Percentiles rank a stretch among this genome's conserved stretches.
These are phyloP conservation scores for Trypanosoma brucei DNA, from an alignment of 208 protist genomes.

Conservation along the genomic window DNA sequence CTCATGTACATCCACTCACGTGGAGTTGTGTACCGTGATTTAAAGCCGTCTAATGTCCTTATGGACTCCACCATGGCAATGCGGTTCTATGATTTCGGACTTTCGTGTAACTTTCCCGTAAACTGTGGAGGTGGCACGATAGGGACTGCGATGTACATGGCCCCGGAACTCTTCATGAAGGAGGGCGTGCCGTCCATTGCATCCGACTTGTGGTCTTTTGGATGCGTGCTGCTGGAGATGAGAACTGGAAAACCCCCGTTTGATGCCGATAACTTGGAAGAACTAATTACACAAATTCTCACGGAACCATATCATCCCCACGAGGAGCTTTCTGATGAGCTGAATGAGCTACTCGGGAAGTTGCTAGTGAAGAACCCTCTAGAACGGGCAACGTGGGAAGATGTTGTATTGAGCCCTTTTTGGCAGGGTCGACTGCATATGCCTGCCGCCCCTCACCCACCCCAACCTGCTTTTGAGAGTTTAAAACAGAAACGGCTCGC, in stretches of 20 bases:
- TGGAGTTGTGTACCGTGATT: constrained; percentile 86
- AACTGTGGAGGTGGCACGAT: constrained; percentile 21
- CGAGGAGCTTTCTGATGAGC: constrained; percentile 32
- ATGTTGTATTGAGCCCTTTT: constrained; percentile 69
- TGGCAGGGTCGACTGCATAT: constrained; percentile 60
- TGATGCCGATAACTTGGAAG: constrained; percentile 78
- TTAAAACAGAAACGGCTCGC: not conserved
- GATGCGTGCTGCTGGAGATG: constrained; percentile 92
- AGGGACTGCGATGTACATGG: constrained; percentile 91
- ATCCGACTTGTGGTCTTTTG: constrained; percentile 93
- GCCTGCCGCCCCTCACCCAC: constrained; percentile 28
- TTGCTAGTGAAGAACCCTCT: constrained; percentile 84
- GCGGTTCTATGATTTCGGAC: constrained; percentile 91
- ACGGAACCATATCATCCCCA: constrained; percentile 29
- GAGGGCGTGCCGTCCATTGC: constrained; percentile 71
- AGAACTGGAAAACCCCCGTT: constrained; percentile 91
- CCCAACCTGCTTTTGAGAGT: constrained; percentile 64
- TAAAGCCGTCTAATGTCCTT: constrained; percentile 92
- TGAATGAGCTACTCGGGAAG: constrained; percentile 62
- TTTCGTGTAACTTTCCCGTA: constrained; percentile 58
- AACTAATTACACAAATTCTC: constrained; percentile 92
- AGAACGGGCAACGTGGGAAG: constrained; percentile 68
- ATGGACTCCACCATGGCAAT: constrained; percentile 88
- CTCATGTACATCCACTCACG: constrained; percentile 89
- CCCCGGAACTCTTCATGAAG: constrained; percentile 89